A percentile compares a stretch with the other conserved stretches of the same genome.
Conservation (phyloP, 2,329 filamentous ascomycete species). For the Rhynchosporium secalis region DNA sequence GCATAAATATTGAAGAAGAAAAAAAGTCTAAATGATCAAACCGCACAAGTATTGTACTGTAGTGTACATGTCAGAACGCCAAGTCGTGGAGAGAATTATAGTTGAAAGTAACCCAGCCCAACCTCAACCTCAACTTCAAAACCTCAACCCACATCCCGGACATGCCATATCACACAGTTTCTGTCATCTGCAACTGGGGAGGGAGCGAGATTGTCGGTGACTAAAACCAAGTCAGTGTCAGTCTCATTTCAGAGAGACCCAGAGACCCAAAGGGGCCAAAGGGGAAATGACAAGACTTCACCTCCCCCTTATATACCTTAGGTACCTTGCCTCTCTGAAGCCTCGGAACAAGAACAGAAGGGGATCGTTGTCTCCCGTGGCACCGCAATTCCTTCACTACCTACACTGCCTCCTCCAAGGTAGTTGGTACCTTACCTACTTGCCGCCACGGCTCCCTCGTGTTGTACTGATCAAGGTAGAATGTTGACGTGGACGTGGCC, state of each 20-base stretch:
- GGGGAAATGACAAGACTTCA: too few species aligned
- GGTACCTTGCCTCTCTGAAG: too few species aligned
- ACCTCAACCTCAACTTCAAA: neutral
- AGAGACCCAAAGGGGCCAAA: too few species aligned
- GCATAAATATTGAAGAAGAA: neutral
- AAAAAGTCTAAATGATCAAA: too few species aligned
- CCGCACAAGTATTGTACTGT: neutral
- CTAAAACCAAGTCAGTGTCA: too few species aligned
- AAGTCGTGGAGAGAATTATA: neutral
- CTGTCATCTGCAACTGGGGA: too few species aligned
- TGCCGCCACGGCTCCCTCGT: neutral
- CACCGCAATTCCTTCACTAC: neutral
- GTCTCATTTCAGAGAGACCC: too few species aligned
- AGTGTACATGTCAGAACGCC: constrained; percentile 3
- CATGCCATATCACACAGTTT: neutral
- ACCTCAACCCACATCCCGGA: neutral
- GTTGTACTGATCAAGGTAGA: neutral
- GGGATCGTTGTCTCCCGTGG: neutral
- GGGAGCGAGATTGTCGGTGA: too few species aligned
- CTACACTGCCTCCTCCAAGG: neutral
- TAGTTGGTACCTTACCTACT: neutral
- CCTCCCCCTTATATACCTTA: neutral
- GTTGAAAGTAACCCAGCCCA: neutral
- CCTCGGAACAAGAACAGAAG: neutral
- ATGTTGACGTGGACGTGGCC: neutral